Conservation (phyloP, 768 basidiomycete genomes). For the Russula emetica region DNA sequence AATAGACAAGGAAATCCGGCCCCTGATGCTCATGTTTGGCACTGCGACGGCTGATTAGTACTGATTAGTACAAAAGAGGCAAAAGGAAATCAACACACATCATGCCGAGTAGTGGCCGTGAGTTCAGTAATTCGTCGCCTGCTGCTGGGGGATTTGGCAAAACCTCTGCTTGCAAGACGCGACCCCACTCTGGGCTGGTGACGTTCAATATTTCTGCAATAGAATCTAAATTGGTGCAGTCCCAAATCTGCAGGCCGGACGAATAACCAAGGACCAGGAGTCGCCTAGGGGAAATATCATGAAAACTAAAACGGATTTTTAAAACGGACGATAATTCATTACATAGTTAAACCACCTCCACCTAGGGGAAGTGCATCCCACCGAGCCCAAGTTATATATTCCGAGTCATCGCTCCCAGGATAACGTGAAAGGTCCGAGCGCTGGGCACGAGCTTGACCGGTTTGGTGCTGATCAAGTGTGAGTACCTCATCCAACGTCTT, state of each 20-base stretch:
- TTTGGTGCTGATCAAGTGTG: conserved; percentile 23
- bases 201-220: conserved; percentile 55
- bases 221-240: conserved; percentile 49
- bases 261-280: conserved; percentile 53
- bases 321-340: conserved; percentile 5
- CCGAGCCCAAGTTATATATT: conserved; percentile 42
- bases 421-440: conserved; percentile 28
- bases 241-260: conserved; percentile 57
- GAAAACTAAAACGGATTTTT: conserved; percentile 11
- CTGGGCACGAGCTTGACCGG: conserved; percentile 15
- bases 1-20: conserved; percentile 42
- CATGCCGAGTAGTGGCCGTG: conserved; percentile 37
- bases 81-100: conserved; percentile 32
- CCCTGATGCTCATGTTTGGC: conserved; percentile 27
- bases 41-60: conserved; percentile 19
- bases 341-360: conserved; percentile 24
- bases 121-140: conserved; percentile 34
- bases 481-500: conserved; percentile 32
- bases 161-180: conserved; percentile 40
- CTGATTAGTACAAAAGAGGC: neutral
- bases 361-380: conserved; percentile 39
- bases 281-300: conserved; percentile 33
- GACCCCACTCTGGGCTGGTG: conserved; percentile 36
- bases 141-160: conserved; percentile 36
- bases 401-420: conserved; percentile 33